phyloP scores from a whole-genome alignment of 148 eudicot species.

The Simmondsia chinensis region DNA sequence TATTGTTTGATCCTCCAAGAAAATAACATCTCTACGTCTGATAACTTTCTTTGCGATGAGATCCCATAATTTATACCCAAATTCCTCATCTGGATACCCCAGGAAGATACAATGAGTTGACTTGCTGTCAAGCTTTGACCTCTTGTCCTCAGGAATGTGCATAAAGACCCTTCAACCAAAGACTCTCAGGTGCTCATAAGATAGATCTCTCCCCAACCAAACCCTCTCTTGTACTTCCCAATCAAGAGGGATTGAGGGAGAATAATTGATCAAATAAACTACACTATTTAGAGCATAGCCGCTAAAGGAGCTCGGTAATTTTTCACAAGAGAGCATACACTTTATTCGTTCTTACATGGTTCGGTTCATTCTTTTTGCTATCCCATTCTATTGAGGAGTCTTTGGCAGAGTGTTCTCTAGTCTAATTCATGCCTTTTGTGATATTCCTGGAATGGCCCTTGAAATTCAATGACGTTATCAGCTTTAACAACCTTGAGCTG shows the following conservation, averaged over 20 bases:
- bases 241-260: not conserved
- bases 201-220: not conserved
- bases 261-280: not conserved
- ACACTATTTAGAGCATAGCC: not conserved
- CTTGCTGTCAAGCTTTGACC: not conserved
- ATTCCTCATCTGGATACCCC: not conserved
- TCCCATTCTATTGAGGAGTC: not conserved
- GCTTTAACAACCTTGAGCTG: too few species aligned
- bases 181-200: not conserved
- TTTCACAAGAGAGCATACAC: not conserved
- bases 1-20: not conserved
- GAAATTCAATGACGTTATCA: too few species aligned
- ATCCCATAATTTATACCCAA: not conserved
- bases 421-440: too few species aligned
- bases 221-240: not conserved
- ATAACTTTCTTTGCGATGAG: not conserved
- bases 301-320: not conserved
- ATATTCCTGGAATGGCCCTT: too few species aligned
- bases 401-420: not conserved
- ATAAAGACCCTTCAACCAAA: not conserved
- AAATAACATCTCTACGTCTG: not conserved
- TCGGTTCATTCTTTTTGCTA: not conserved
- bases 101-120: slow-evolving; percentile 5
- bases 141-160: not conserved
- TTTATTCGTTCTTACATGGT: not conserved